Evolutionary conservation across 306 rosid species (phyloP).

Genomic region (Vigna reflexopilosa): DNA sequence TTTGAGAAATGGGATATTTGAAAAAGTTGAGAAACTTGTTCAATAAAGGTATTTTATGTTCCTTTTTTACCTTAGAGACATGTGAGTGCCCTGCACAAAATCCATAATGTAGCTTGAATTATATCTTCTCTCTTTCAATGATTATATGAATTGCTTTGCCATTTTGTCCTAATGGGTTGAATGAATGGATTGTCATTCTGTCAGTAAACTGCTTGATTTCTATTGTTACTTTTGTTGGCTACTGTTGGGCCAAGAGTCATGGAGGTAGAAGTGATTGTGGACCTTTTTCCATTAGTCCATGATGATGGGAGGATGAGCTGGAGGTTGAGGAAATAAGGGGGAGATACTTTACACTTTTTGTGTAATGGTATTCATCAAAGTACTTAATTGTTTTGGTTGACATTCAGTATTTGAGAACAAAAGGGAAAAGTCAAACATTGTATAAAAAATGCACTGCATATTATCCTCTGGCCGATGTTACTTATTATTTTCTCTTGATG

Average conservation of each 20-base stretch:
- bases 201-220: constrained; percentile 20
- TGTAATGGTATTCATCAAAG: not conserved
- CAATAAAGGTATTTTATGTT: not conserved
- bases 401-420: constrained; percentile 14
- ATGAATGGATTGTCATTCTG: constrained; percentile 32
- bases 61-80: not conserved
- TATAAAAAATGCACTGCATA: constrained; percentile 23
- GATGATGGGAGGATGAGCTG: not conserved
- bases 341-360: constrained; percentile 17
- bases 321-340: not conserved
- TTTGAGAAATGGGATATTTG: constrained; percentile 13
- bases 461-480: constrained; percentile 20
- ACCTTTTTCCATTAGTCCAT: constrained; percentile 8
- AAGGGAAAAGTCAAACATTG: constrained; percentile 21
- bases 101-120: constrained; percentile 16
- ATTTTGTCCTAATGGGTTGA: constrained; percentile 34
- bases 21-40: constrained; percentile 33
- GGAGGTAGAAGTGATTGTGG: constrained; percentile 37
- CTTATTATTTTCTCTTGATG: constrained; percentile 29
- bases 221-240: constrained; percentile 26
- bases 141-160: constrained; percentile 12
- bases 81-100: constrained; percentile 21
- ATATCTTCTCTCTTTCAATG: constrained; percentile 15
- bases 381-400: constrained; percentile 4
- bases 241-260: constrained; percentile 19